Percentiles rank a stretch among this genome's conserved stretches.
These are phyloP conservation scores for Leptodontidium sp. DNA, from an alignment of 2,329 filamentous ascomycete genomes.

Conservation along the genomic window DNA sequence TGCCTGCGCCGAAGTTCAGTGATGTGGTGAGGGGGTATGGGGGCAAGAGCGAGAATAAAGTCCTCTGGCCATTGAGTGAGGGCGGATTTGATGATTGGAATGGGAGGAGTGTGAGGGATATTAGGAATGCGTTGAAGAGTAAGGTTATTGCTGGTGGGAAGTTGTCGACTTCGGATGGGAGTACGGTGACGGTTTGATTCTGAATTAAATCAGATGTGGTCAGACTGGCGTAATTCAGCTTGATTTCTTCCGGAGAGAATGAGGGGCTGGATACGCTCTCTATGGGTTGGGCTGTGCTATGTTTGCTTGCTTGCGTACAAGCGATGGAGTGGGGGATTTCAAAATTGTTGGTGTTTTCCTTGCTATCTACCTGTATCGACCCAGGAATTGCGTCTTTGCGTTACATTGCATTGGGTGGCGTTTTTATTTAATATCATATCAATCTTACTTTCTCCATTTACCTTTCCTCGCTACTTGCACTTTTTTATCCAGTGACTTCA, in stretches of 20 bases:
- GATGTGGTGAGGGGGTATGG: constrained; percentile 34
- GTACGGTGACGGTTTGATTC: constrained; percentile 1
- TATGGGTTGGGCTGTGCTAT: not conserved
- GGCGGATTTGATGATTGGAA: constrained; percentile 55
- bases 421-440: constrained; percentile 5
- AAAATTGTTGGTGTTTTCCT: not conserved
- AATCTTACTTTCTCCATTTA: not conserved
- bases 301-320: not conserved
- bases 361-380: not conserved
- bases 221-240: not conserved
- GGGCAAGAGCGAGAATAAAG: constrained; percentile 42
- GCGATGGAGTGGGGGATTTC: constrained; percentile 7
- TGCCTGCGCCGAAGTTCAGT: constrained; percentile 33
- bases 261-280: not conserved
- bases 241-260: not conserved
- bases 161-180: not conserved
- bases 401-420: constrained; percentile 17
- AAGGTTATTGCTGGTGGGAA: constrained; percentile 41
- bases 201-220: not conserved
- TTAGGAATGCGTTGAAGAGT: constrained; percentile 46
- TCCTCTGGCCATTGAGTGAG: constrained; percentile 50
- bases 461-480: no score
- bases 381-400: not conserved
- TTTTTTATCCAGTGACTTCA: no score
- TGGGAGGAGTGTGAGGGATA: constrained; percentile 53